Evolutionary conservation across 2,329 filamentous ascomycete species (phyloP).

Genomic region (Claviceps africana): DNA sequence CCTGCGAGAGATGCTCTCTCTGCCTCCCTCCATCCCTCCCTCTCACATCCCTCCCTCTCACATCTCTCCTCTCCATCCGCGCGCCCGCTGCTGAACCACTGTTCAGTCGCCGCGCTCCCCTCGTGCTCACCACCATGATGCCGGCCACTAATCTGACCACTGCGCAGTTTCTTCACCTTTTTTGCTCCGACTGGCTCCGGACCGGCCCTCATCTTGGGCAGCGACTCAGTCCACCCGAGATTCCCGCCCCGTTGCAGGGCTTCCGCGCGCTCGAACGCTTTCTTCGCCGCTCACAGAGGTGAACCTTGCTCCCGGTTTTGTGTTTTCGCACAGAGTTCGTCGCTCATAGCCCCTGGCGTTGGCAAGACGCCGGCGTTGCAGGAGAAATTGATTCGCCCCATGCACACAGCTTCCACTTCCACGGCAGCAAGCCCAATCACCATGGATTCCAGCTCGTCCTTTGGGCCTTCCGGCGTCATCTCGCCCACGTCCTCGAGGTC

Average conservation of each 20-base stretch:
- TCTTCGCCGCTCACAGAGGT: no score
- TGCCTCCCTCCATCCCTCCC: no score
- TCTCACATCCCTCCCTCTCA: no score
- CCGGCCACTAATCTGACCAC: neutral
- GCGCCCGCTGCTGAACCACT: no score
- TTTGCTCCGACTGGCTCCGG: neutral
- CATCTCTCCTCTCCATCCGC: no score
- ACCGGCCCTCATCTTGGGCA: neutral
- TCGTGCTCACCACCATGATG: neutral
- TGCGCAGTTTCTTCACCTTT: neutral
- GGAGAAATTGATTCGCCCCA: neutral
- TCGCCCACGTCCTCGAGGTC: slow-evolving; percentile 27
- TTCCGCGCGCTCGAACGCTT: no score
- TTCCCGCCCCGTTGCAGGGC: no score
- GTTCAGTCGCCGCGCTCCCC: neutral
- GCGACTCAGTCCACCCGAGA: neutral
- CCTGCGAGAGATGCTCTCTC: no score
- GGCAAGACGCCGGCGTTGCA: no score
- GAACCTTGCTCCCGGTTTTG: neutral
- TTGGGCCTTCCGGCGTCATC: slow-evolving; percentile 15
- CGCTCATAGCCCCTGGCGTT: neutral
- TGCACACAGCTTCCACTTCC: neutral
- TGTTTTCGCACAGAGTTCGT: no score
- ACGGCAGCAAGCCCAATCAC: slow-evolving; percentile 1
- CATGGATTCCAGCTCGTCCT: slow-evolving; percentile 1